These are phyloP conservation scores for Nicotiana sylvestris DNA, from an alignment of 257 asterid species.

Conservation along the genomic window DNA sequence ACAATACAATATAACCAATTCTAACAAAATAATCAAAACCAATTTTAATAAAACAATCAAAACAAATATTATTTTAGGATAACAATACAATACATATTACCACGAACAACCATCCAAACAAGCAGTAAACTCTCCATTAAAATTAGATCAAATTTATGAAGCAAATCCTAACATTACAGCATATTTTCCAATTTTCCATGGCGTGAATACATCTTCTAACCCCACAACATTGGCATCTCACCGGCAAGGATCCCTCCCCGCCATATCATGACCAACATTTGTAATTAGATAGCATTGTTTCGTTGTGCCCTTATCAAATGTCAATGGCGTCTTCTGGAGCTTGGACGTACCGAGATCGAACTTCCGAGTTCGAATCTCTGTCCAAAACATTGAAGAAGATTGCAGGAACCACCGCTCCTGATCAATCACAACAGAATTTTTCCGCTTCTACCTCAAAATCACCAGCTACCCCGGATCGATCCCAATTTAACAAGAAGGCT, in stretches of 20 bases:
- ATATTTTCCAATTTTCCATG: too few species aligned
- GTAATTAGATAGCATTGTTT: not conserved
- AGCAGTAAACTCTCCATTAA: too few species aligned
- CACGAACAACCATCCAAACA: too few species aligned
- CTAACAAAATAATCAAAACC: too few species aligned
- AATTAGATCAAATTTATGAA: too few species aligned
- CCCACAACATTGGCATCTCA: too few species aligned
- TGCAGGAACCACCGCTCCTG: slow-evolving; percentile 17
- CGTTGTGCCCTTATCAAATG: not conserved
- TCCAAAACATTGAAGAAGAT: slow-evolving; percentile 45
- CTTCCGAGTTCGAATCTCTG: slow-evolving; percentile 52
- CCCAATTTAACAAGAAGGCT: slow-evolving; percentile 72
- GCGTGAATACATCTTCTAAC: too few species aligned
- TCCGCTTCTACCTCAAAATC: not conserved
- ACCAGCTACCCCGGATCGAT: slow-evolving; percentile 44
- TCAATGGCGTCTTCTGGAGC: slow-evolving; percentile 40
- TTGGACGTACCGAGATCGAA: slow-evolving; percentile 52
- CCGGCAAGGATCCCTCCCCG: not conserved
- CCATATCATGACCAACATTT: not conserved
- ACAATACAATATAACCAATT: too few species aligned
- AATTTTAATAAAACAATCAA: too few species aligned
- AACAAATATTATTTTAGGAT: too few species aligned
- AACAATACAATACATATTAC: too few species aligned
- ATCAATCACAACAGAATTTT: not conserved
- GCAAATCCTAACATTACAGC: too few species aligned